Evolutionary conservation across 768 basidiomycete genomes (phyloP).

Genomic region (Artomyces pyxidatus): DNA sequence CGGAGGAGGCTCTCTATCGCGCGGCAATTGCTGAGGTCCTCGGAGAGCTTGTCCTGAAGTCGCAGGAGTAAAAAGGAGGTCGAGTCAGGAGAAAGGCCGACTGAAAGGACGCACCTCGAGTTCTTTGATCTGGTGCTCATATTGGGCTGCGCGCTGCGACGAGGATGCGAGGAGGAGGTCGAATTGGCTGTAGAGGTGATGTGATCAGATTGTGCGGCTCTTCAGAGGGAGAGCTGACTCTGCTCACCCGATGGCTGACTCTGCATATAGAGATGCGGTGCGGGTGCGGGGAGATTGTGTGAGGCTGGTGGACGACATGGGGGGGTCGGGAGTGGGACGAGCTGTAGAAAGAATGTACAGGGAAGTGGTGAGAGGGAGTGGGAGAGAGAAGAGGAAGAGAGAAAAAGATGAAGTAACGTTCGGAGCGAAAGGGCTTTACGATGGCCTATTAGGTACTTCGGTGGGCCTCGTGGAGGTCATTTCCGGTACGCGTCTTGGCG

Average conservation of each 20-base stretch:
- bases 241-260: background rate
- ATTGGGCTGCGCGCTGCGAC: background rate
- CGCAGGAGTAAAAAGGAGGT: background rate
- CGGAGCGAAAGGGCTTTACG: too few species aligned
- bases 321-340: too few species aligned
- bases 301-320: background rate
- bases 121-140: constrained; percentile 14
- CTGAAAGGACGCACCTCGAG: constrained; percentile 13
- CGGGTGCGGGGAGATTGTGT: background rate
- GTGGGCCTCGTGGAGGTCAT: background rate
- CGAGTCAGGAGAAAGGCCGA: too few species aligned
- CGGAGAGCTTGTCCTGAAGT: constrained; percentile 51
- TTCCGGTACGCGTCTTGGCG: background rate
- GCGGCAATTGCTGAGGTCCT: constrained; percentile 67
- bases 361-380: too few species aligned
- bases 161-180: background rate
- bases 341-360: background rate
- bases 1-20: constrained; percentile 64
- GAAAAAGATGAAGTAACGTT: background rate
- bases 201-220: background rate
- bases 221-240: background rate
- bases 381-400: background rate
- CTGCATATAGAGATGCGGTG: background rate
- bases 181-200: background rate
- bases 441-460: background rate